These are phyloP conservation scores for Xerocomellus dryophilus DNA, from an alignment of 768 basidiomycete species.

Conservation along the genomic window DNA sequence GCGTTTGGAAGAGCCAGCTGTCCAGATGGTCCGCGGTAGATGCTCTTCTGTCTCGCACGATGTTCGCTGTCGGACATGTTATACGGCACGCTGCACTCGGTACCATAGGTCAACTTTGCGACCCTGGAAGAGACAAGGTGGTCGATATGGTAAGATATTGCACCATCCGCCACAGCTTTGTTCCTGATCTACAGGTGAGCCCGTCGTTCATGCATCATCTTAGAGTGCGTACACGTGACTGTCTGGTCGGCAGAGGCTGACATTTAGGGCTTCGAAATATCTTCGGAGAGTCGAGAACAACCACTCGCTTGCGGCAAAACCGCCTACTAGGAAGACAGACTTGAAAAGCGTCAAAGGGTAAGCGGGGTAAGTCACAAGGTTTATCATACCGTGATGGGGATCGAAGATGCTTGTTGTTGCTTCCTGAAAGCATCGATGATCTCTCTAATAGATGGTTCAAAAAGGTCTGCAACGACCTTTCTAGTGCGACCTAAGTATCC, in stretches of 20 bases:
- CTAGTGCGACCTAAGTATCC: constrained; percentile 20
- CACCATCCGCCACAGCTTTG: constrained; percentile 56
- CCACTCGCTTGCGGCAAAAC: constrained; percentile 51
- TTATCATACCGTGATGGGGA: constrained; percentile 32
- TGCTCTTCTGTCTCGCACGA: constrained; percentile 29
- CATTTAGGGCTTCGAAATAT: constrained; percentile 36
- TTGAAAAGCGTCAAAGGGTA: constrained; percentile 1
- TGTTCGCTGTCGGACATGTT: constrained; percentile 42
- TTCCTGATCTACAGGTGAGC: constrained; percentile 31
- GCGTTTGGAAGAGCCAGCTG: constrained; percentile 37
- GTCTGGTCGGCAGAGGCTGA: constrained; percentile 49
- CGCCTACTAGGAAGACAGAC: constrained; percentile 51
- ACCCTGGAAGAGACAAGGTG: constrained; percentile 48
- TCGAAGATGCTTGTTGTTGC: constrained; percentile 31
- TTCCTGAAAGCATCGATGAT: constrained; percentile 36
- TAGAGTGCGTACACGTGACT: constrained; percentile 46
- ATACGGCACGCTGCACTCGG: constrained; percentile 36
- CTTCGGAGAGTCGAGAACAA: constrained; percentile 42
- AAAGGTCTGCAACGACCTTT: constrained; percentile 39
- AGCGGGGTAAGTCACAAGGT: neutral
- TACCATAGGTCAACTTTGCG: constrained; percentile 48
- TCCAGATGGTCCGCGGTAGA: constrained; percentile 38
- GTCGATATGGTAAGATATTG: constrained; percentile 42
- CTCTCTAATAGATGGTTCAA: constrained; percentile 41
- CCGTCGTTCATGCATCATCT: neutral